These are phyloP conservation scores for Salix dunnii DNA, from an alignment of 345 rosid genomes.

Conservation along the genomic window DNA sequence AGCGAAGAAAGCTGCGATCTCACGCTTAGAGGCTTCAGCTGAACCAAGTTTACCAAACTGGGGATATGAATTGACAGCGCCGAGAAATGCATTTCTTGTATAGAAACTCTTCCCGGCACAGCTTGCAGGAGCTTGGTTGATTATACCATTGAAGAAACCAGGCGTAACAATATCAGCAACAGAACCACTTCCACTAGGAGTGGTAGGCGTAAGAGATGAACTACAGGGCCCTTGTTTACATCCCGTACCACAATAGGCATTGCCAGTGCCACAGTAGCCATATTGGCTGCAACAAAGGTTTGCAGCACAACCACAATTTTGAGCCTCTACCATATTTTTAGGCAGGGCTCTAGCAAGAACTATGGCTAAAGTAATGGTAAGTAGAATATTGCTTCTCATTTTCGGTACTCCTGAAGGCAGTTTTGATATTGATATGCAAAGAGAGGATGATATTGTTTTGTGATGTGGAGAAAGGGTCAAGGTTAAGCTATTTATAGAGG, in stretches of 20 bases:
- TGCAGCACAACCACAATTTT: conserved; percentile 31
- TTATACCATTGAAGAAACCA: conserved; percentile 40
- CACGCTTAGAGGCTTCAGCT: conserved; percentile 40
- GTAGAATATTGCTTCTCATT: neutral
- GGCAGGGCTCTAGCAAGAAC: neutral
- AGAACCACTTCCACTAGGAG: neutral
- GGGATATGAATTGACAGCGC: conserved; percentile 23
- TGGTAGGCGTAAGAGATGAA: neutral
- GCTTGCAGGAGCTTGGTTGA: conserved; percentile 15
- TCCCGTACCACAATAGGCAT: conserved; percentile 24
- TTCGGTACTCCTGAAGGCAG: neutral
- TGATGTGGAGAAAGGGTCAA: neutral
- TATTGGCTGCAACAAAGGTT: conserved; percentile 28
- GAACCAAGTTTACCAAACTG: conserved; percentile 37
- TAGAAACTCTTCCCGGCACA: conserved; percentile 48
- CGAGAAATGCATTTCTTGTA: conserved; percentile 31
- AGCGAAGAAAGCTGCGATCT: conserved; percentile 49
- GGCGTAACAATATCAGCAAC: conserved; percentile 35
- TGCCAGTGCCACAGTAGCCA: conserved; percentile 34
- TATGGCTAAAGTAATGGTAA: neutral
- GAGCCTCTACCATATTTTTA: conserved; percentile 4
- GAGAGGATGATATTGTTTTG: neutral
- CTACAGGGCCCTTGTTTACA: conserved; percentile 31
- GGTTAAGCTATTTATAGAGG: neutral
- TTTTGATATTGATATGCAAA: no score